These are phyloP conservation scores for Lepiota brunneoincarnata DNA, from an alignment of 768 basidiomycete species.

Conservation along the genomic window DNA sequence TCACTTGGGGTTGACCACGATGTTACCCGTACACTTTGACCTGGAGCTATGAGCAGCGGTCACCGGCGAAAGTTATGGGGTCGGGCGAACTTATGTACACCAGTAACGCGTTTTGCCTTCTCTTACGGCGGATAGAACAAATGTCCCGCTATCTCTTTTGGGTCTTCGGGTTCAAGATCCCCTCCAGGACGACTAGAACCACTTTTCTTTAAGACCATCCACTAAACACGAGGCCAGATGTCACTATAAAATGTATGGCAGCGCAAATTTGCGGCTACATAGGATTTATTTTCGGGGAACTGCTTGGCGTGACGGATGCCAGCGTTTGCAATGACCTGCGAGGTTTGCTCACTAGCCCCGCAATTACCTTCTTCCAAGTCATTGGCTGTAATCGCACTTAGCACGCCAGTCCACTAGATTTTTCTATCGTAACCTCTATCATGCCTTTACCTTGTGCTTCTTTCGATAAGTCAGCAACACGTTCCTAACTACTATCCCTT, in stretches of 20 bases:
- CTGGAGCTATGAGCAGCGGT: no score
- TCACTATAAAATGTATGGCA: no score
- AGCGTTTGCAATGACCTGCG: conserved; percentile 44
- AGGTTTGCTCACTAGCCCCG: no score
- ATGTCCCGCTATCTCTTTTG: conserved; percentile 13
- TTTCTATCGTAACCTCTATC: conserved; percentile 25
- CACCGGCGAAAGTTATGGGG: no score
- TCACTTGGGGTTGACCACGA: not conserved
- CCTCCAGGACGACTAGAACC: not conserved
- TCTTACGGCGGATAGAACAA: conserved; percentile 17
- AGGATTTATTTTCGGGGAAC: conserved; percentile 17
- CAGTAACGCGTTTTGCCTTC: conserved; percentile 16
- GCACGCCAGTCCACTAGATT: conserved; percentile 27
- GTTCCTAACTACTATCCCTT: conserved; percentile 10
- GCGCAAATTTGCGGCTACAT: no score
- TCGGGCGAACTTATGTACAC: not conserved
- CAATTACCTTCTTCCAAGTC: no score
- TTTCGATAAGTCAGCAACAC: conserved; percentile 39
- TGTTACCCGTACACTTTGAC: no score
- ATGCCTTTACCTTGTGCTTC: conserved; percentile 37
- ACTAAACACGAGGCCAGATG: not conserved
- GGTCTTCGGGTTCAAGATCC: not conserved
- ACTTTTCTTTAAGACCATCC: not conserved
- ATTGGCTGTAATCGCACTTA: no score
- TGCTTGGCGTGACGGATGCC: conserved; percentile 22